These are phyloP conservation scores for Chalaropsis ovoidea DNA, from an alignment of 2,329 filamentous ascomycete genomes.

Conservation along the genomic window DNA sequence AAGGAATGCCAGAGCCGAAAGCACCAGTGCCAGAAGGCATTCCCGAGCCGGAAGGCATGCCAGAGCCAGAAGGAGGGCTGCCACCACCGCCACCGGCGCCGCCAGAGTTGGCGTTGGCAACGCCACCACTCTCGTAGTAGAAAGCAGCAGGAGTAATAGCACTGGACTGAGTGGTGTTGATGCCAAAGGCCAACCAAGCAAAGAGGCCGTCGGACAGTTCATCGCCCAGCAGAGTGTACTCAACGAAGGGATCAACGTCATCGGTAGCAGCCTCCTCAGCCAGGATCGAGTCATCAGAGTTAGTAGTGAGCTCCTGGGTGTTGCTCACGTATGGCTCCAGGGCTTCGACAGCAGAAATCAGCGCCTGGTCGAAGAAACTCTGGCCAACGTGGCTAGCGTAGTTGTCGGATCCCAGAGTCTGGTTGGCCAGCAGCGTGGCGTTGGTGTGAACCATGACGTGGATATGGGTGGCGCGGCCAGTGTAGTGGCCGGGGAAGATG, in stretches of 20 bases:
- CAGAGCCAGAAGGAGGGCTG: constrained; percentile 8
- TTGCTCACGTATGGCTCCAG: constrained; percentile 39
- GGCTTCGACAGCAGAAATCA: constrained; percentile 42
- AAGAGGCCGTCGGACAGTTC: constrained; percentile 42
- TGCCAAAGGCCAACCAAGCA: constrained; percentile 44
- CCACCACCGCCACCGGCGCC: neutral
- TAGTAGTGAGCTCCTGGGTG: constrained; percentile 38
- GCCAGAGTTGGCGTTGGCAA: constrained; percentile 28
- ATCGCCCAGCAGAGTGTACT: constrained; percentile 49
- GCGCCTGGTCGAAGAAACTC: constrained; percentile 49
- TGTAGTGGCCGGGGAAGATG: constrained; percentile 39
- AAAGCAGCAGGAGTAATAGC: constrained; percentile 31
- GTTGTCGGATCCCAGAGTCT: constrained; percentile 40
- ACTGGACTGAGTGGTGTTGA: constrained; percentile 33
- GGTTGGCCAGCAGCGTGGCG: constrained; percentile 38
- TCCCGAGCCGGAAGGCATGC: constrained; percentile 10
- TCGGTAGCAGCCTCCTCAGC: constrained; percentile 38
- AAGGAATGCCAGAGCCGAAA: constrained; percentile 8
- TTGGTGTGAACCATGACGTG: constrained; percentile 34
- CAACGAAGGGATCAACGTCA: constrained; percentile 47
- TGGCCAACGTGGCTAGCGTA: constrained; percentile 51
- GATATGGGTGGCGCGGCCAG: constrained; percentile 35
- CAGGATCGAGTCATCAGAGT: constrained; percentile 43
- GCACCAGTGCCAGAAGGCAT: constrained; percentile 14
- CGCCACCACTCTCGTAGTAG: constrained; percentile 32